Evolutionary conservation across 345 rosid species (phyloP).

Genomic region (Erucastrum elatum): DNA sequence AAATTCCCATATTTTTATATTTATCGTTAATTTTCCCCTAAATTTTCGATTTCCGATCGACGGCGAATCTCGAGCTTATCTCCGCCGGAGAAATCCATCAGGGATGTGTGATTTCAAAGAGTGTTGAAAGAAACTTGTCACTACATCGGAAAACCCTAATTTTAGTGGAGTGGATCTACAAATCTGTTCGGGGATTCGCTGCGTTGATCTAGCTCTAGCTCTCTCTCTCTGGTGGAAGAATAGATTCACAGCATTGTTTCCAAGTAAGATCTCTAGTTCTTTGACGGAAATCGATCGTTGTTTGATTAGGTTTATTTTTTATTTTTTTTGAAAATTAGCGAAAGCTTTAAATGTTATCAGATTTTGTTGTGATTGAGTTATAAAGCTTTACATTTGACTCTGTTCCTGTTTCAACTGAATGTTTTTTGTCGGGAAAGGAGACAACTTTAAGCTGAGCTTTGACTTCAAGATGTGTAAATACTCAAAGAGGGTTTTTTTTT

Average conservation of each 20-base stretch:
- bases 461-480: conserved; percentile 24
- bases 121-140: background rate
- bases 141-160: conserved; percentile 29
- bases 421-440: conserved; percentile 14
- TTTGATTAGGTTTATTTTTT: background rate
- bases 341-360: background rate
- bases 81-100: conserved; percentile 20
- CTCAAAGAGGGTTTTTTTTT: background rate
- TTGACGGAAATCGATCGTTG: background rate
- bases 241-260: conserved; percentile 25
- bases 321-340: background rate
- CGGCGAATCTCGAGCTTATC: conserved; percentile 30
- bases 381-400: background rate
- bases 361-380: background rate
- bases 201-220: no score
- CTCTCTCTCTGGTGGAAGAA: background rate
- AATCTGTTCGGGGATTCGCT: conserved; percentile 60
- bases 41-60: conserved; percentile 37
- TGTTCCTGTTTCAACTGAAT: conserved; percentile 2
- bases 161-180: conserved; percentile 33
- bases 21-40: conserved; percentile 35
- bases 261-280: conserved; percentile 28
- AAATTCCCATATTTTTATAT: background rate
- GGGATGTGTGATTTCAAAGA: conserved; percentile 2
- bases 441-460: conserved; percentile 9